phyloP scores from a whole-genome alignment of 1,284 basidiomycete genomes.

The Leccinum holopus region DNA sequence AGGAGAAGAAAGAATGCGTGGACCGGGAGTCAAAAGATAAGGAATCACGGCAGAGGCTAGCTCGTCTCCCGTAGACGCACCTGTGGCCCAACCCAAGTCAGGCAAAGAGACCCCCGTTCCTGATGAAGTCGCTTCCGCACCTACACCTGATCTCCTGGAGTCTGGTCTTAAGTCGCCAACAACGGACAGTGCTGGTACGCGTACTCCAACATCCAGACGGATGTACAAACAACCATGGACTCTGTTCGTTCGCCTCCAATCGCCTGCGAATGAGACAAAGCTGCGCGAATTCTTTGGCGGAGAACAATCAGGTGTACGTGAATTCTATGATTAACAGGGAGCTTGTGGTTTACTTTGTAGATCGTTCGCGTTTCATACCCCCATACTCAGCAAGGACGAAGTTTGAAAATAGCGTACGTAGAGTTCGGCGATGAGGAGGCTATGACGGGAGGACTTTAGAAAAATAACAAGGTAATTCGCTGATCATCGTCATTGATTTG shows the following conservation, averaged over 20 bases:
- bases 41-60: slow-evolving; percentile 32
- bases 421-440: slow-evolving; percentile 85
- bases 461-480: slow-evolving; percentile 58
- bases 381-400: slow-evolving; percentile 43
- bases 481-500: slow-evolving; percentile 20
- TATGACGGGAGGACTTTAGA: slow-evolving; percentile 75
- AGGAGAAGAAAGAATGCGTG: slow-evolving; percentile 50
- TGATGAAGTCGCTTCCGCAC: slow-evolving; percentile 32
- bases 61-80: slow-evolving; percentile 23
- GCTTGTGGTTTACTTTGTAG: slow-evolving; percentile 37
- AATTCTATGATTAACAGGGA: slow-evolving; percentile 1
- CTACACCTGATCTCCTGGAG: slow-evolving; percentile 35
- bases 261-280: slow-evolving; percentile 62
- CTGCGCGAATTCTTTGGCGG: slow-evolving; percentile 76
- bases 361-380: slow-evolving; percentile 74
- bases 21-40: slow-evolving; percentile 37
- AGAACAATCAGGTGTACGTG: slow-evolving; percentile 58
- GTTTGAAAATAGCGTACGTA: slow-evolving; percentile 69
- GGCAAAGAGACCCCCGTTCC: slow-evolving; percentile 43
- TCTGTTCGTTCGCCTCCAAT: slow-evolving; percentile 73
- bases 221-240: slow-evolving; percentile 79
- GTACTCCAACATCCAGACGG: slow-evolving; percentile 64
- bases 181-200: slow-evolving; percentile 58
- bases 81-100: slow-evolving; percentile 33
- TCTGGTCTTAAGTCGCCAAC: slow-evolving; percentile 49